A percentile compares a stretch with the other conserved stretches of the same genome.
Evolutionary conservation across 2,329 filamentous ascomycete genomes (phyloP).

Genomic region (Capronia americana): DNA sequence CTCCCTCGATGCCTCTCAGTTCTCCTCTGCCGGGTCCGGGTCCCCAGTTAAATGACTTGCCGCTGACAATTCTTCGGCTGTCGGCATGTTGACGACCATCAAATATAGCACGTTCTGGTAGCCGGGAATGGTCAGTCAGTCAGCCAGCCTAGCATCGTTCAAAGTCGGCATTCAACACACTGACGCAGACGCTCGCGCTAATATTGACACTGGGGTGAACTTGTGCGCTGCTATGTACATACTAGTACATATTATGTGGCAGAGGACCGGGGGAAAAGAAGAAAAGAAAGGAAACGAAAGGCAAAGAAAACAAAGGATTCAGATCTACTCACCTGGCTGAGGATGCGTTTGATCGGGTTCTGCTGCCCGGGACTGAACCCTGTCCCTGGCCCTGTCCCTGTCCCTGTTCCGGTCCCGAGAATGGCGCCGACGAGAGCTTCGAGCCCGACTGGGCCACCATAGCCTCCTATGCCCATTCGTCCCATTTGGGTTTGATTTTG

Average conservation of each 20-base stretch:
- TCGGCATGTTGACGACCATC: conserved; percentile 26
- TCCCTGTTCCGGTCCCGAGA: neutral
- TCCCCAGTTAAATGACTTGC: conserved; percentile 4
- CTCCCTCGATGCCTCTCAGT: neutral
- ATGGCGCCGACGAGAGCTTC: conserved; percentile 18
- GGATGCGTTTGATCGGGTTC: conserved; percentile 10
- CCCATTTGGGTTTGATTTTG: neutral
- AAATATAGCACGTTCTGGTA: conserved; percentile 23
- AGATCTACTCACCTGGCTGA: conserved; percentile 22
- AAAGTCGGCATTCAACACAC: neutral
- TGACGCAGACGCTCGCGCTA: too few relatives aligned
- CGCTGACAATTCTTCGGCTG: conserved; percentile 14
- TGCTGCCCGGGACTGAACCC: neutral
- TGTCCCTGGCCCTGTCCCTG: too few relatives aligned
- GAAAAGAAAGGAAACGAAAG: too few relatives aligned
- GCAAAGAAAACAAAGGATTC: neutral
- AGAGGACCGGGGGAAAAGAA: neutral
- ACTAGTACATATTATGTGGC: too few relatives aligned
- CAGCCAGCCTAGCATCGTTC: too few relatives aligned
- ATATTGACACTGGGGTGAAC: too few relatives aligned
- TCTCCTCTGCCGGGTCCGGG: neutral
- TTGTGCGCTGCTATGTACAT: too few relatives aligned
- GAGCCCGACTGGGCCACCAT: neutral
- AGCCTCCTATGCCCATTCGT: neutral
- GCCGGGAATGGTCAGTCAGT: too few relatives aligned